Base-by-base conservation (phyloP, 2,329 filamentous ascomycete species). In the Pseudocercospora crystallina region DNA sequence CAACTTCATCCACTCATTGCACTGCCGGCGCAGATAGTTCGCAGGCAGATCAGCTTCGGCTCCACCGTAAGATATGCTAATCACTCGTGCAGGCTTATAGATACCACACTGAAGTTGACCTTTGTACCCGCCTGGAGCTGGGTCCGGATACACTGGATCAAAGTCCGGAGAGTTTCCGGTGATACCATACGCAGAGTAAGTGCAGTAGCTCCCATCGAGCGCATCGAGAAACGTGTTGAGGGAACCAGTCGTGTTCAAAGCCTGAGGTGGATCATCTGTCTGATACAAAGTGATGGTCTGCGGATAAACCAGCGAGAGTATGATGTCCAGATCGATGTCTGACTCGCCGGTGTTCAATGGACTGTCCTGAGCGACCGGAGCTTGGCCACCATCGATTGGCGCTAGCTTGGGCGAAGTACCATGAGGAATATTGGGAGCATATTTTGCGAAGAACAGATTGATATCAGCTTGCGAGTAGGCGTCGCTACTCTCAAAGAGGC, bases 1-100 rank as follows among this genome's bases (percentile, higher is more conserved):
- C 2, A 82, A 73, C 68, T 82, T 82, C 73, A 81, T 74, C 63
- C 78, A 81, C 68, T 81, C 78, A 48, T 71, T 66, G 61, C 79
- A 82, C 64, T 82, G 79, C 2, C 80, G 70, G 41, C 70, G 58
- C 53, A 76, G 73, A 60, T 82, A 82, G 49, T 66, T 68, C 5
- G 69, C 67, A 1, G 76, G 73, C 7, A 78, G 66, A 44, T 76
- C 56, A 26, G 47, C 39, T 33, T 58, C 56, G 34, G 55, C 52
- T 74, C 76, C 76, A 10, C 71, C 73, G 62, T 83, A 83, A 9
- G 76, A 80, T 26, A 78, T 78, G 15, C 72, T 77, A 50, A 82
- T 77, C 48, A 81, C 79, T 50, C 81, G 79, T 3, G 80, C 75
- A 5, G 75, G 61, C 4, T 66, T 57, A 43, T 68, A 73, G 3